Conservation (phyloP, 1,284 basidiomycete genomes). For the Malassezia furfur region DNA sequence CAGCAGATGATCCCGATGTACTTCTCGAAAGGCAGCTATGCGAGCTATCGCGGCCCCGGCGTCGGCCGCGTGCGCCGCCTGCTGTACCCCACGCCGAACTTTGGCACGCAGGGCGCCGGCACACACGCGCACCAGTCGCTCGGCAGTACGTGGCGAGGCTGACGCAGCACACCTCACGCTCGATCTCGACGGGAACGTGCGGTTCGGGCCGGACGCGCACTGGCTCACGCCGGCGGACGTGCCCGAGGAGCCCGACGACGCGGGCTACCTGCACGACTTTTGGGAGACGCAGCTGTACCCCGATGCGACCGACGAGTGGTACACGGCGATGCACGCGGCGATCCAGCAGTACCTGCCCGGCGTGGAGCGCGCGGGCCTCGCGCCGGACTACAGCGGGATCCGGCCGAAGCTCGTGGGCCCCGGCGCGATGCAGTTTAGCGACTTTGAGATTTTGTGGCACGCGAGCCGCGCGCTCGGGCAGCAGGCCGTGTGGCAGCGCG, state of each 20-base stretch:
- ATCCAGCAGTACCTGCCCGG: constrained; percentile 61
- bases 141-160: constrained; percentile 23
- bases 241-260: not conserved
- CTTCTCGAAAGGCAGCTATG: constrained; percentile 45
- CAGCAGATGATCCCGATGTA: constrained; percentile 28
- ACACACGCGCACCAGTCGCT: constrained; percentile 37
- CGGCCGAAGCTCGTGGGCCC: constrained; percentile 77
- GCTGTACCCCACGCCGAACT: constrained; percentile 39
- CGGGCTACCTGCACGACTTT: constrained; percentile 22
- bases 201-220: constrained; percentile 88
- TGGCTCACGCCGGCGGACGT: constrained; percentile 56
- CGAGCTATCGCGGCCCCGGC: constrained; percentile 35
- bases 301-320: constrained; percentile 23
- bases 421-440: constrained; percentile 62
- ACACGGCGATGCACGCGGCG: constrained; percentile 31
- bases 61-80: constrained; percentile 27
- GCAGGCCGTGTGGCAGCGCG: constrained; percentile 35
- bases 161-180: constrained; percentile 50
- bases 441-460: constrained; percentile 57
- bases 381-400: constrained; percentile 82
- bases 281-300: constrained; percentile 27
- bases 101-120: constrained; percentile 18
- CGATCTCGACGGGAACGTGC: constrained; percentile 73
- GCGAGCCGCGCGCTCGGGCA: constrained; percentile 20
- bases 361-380: constrained; percentile 59